Evolutionary conservation across 345 rosid species (phyloP), one percentile per base, ranked within the genome.

Genomic region (Murraya paniculata): DNA sequence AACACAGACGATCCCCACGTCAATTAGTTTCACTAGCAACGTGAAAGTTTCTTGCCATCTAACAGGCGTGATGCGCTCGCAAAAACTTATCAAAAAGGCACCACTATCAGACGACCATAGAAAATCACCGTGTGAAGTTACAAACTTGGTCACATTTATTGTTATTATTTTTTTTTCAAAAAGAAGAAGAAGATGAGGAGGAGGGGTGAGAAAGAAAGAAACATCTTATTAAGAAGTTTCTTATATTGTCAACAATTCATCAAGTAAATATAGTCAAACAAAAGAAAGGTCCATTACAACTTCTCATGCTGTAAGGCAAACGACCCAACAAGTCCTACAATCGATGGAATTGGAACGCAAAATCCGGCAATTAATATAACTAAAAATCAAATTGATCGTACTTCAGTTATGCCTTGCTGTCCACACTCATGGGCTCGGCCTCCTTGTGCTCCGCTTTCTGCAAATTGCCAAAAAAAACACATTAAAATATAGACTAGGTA

Each of bases 401-500:
- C 18, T 24, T 56, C 60, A 13, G 25, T 75, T 59, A 80, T 22
- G 84, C 87, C 72, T 77, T 78, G 88, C 84, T 81, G 82, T 85
- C 91, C 18, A 85, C 24, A 64, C 78, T 82, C 86, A 81, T 76
- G n/a, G 81, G 82, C 33, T 80, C 83, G 1, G 80, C 64, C 64
- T 78, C 84, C 73, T 79, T 60, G 0, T 79, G 72, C 8, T 78
- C 77, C n/a, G 78, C 81, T 81, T 90, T 82, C 95, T 91, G 95
- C 87, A 77, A 7, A 28, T 64, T 21, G 18, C n/a, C 22, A 5
- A 56, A 55, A 39, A 18, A 11, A 11, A 11, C 38, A 38, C 27
- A 68, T 24, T n/a, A 24, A 18, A 19, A 27, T 21, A 16, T 39
- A 9, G 13, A 9, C 2, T 2, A 0, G 9, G 45, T 33, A 33